Conservation (phyloP, 1,284 basidiomycete species). For the Heliocybe sulcata region DNA sequence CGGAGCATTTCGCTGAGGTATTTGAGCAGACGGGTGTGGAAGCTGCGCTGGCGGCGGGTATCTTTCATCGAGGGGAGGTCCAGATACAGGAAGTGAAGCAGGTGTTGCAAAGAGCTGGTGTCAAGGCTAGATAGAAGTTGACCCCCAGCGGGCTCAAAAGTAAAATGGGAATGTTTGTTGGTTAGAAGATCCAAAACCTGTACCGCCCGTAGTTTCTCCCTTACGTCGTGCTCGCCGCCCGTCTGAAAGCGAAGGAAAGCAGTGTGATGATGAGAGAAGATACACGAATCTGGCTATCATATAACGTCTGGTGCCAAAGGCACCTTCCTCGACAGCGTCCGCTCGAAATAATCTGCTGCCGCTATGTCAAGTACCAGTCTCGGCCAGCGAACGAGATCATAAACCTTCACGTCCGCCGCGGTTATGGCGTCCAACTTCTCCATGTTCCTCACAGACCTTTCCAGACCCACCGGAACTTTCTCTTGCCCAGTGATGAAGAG, state of each 20-base stretch:
- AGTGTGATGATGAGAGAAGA: not conserved
- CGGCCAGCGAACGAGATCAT: slow-evolving; percentile 74
- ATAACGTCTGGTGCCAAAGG: not conserved
- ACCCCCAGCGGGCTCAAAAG: too few species aligned
- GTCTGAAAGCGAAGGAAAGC: not conserved
- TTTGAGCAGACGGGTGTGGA: slow-evolving; percentile 80
- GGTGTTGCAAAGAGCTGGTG: slow-evolving; percentile 38
- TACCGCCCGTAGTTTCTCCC: too few species aligned
- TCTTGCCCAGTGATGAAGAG: slow-evolving; percentile 66
- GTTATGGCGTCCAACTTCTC: slow-evolving; percentile 53
- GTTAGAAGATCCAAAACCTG: too few species aligned
- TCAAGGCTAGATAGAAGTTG: slow-evolving; percentile 38
- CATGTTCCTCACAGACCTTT: slow-evolving; percentile 57
- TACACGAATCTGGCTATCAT: not conserved
- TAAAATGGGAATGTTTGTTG: too few species aligned
- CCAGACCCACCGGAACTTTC: slow-evolving; percentile 45
- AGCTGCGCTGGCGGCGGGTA: slow-evolving; percentile 94
- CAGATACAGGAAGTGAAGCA: slow-evolving; percentile 66
- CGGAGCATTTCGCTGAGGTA: slow-evolving; percentile 82
- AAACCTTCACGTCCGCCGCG: slow-evolving; percentile 65
- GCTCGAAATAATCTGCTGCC: slow-evolving; percentile 66
- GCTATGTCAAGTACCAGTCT: slow-evolving; percentile 63
- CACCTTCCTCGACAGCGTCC: slow-evolving; percentile 36
- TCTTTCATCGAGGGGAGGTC: slow-evolving; percentile 93
- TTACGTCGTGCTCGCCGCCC: too few species aligned